Evolutionary conservation across 164 flowering plant genomes (phyloP), one percentile per base, ranked within the genome.

Genomic region (Magnolia sinica): DNA sequence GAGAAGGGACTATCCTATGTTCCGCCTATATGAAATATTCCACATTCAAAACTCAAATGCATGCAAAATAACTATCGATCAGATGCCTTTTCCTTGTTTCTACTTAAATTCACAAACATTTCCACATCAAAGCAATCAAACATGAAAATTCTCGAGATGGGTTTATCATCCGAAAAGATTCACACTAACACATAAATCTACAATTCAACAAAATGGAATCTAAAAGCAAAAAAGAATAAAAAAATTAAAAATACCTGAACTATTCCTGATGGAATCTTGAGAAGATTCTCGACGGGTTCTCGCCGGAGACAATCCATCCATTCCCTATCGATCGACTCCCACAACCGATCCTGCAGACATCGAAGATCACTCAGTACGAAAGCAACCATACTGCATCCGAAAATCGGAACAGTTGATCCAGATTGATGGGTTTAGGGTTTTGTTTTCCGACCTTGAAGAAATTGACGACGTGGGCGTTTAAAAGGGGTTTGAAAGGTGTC

Each of bases 311-410:
- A 90, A 18, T 88, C 86, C 61, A 92, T 85, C 98, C 98, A 94
- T 24, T 92, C 87, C 73, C 79, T 22, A 82, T 92, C 94, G 70
- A 95, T 79, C 9, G 87, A 82, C 78, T 95, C 92, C 98, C 97
- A 92, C 24, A 91, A 80, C 68, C 85, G 86, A 80, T 90, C 95
- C 90, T 90, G 88, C 29, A 59, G 37, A 20, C 19, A 8, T 19
- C 19, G 49, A 8, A 59, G 19, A 1, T 14, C 18, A 20, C 16
- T 29, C 18, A 59, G 20, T 24, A n/a, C 55, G 20, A 13, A 16
- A 64, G 16, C 8, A 64, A 19, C n/a, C 49, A 50, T 0, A 16
- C 18, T 8, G 27, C 45, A 37, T 37, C 45, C 45, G 31, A 37
- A 59, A 31, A 68, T 24, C 6, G 27, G 50, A 52, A 55, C 18